These are phyloP conservation scores for Stachybotrys chartarum DNA, from an alignment of 2,329 filamentous ascomycete genomes.

Conservation along the genomic window DNA sequence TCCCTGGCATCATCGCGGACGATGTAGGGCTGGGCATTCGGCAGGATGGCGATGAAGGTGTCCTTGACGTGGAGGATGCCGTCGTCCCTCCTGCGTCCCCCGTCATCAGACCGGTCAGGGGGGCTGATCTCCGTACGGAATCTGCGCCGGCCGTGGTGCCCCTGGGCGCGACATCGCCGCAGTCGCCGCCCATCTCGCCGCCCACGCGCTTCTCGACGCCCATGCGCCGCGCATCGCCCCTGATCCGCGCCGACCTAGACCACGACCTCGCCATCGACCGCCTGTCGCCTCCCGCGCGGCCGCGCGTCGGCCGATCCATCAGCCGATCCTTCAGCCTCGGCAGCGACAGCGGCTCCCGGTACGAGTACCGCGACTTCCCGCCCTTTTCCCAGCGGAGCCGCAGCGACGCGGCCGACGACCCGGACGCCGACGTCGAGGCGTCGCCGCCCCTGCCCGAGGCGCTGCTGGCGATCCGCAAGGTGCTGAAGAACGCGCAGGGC, in stretches of 20 bases:
- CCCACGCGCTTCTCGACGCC: constrained; percentile 20
- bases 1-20: constrained; percentile 7
- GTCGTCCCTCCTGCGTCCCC: constrained; percentile 21
- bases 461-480: constrained; percentile 20
- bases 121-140: constrained; percentile 11
- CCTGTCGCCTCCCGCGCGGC: constrained; percentile 25
- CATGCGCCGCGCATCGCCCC: constrained; percentile 20
- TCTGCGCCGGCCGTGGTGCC: constrained; percentile 16
- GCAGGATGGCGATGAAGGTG: constrained; percentile 11
- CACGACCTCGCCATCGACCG: constrained; percentile 30
- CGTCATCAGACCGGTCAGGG: constrained; percentile 18
- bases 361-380: constrained; percentile 26
- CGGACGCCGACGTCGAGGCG: constrained; percentile 16
- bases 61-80: neutral
- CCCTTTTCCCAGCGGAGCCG: constrained; percentile 27
- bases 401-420: constrained; percentile 18
- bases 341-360: constrained; percentile 17
- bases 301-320: constrained; percentile 19
- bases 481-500: constrained; percentile 9
- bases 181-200: constrained; percentile 17
- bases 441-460: constrained; percentile 25
- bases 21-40: constrained; percentile 26
- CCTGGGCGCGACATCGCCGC: constrained; percentile 13
- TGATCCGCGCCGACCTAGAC: constrained; percentile 27
- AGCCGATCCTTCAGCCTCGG: constrained; percentile 28